Conservation (phyloP, 257 asterid species). For the Nicotiana noctiflora region DNA sequence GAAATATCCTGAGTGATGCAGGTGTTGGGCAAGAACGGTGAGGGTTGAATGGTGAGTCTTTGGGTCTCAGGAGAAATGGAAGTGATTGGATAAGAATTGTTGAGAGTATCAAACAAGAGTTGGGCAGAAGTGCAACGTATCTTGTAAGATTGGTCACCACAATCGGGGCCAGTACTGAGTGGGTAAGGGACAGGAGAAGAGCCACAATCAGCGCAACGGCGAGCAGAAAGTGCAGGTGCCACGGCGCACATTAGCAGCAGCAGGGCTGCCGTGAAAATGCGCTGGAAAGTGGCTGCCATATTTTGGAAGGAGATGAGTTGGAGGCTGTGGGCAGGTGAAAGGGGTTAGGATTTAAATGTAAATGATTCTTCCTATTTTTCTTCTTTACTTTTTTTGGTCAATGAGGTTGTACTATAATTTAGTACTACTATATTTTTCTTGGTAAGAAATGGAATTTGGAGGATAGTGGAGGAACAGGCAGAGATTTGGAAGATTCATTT, state of each 20-base stretch:
- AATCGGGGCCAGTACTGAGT: conserved; percentile 57
- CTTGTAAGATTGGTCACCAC: conserved; percentile 70
- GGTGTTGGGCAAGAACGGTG: conserved; percentile 52
- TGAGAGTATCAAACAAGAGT: conserved; percentile 49
- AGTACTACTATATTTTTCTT: too few species aligned
- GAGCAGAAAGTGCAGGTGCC: conserved; percentile 30
- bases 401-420: too few species aligned
- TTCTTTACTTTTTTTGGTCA: neutral
- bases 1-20: conserved; percentile 63
- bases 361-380: neutral
- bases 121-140: conserved; percentile 46
- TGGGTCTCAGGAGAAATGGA: conserved; percentile 47
- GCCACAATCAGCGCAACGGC: conserved; percentile 66
- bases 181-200: conserved; percentile 70
- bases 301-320: neutral
- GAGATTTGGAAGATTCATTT: neutral
- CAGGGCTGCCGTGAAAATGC: conserved; percentile 15
- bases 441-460: neutral
- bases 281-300: conserved; percentile 11
- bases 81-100: conserved; percentile 66
- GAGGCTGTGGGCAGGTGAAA: neutral
- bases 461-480: neutral
- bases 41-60: conserved; percentile 52
- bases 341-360: neutral
- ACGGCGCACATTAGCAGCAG: conserved; percentile 33